phyloP scores from a whole-genome alignment of 768 basidiomycete species.

The Russula ochroleuca region DNA sequence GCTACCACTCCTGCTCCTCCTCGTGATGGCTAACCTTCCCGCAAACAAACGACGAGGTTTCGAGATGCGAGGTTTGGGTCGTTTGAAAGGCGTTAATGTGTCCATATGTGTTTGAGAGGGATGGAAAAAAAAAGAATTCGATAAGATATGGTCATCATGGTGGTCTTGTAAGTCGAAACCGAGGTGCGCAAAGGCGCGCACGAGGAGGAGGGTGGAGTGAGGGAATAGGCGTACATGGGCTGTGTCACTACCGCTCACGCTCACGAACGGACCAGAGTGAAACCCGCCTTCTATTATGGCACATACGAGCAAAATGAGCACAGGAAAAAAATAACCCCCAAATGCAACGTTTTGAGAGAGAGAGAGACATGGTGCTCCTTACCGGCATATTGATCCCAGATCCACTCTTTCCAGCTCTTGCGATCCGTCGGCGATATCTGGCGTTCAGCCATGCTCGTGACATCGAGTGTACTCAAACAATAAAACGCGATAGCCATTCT shows the following conservation, averaged over 20 bases:
- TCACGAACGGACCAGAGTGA: conserved; percentile 70
- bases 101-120: neutral
- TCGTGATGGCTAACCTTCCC: conserved; percentile 35
- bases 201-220: neutral
- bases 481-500: conserved; percentile 89
- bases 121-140: neutral
- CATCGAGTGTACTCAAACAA: conserved; percentile 77
- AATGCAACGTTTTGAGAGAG: neutral
- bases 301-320: neutral
- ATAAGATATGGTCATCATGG: neutral
- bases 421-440: conserved; percentile 51
- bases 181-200: neutral
- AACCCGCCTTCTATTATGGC: conserved; percentile 46
- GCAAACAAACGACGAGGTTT: neutral
- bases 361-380: conserved; percentile 18
- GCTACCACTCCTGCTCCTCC: conserved; percentile 14
- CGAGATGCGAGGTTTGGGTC: neutral
- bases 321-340: neutral
- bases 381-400: conserved; percentile 85
- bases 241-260: conserved; percentile 37
- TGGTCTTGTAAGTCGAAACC: neutral
- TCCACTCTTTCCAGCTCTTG: conserved; percentile 72
- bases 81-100: neutral
- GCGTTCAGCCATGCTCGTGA: conserved; percentile 51
- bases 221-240: conserved; percentile 24